Evolutionary conservation across 345 rosid genomes (phyloP).

Genomic region (Trapa incisa): DNA sequence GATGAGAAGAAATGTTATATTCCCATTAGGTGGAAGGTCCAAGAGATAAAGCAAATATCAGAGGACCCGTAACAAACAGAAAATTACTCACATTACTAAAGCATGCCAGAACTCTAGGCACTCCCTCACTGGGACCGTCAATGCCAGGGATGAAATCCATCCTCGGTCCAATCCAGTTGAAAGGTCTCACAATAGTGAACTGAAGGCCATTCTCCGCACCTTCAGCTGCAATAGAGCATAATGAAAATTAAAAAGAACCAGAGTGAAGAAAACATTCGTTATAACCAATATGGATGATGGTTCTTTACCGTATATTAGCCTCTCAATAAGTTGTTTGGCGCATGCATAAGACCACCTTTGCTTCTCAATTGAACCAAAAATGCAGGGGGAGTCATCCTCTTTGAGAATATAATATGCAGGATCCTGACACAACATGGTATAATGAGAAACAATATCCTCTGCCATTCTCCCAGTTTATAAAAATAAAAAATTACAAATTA

Average conservation of each 20-base stretch:
- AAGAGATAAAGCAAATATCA: not conserved
- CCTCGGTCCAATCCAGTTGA: constrained; percentile 99
- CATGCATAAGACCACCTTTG: constrained; percentile 99
- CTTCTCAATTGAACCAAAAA: constrained; percentile 95
- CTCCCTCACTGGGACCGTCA: constrained; percentile 99
- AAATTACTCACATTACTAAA: constrained; percentile 70
- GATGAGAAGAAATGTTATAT: constrained; percentile 1
- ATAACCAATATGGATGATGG: not conserved
- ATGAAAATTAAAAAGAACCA: not conserved
- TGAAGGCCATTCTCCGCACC: constrained; percentile 93
- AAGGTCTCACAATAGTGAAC: constrained; percentile 96
- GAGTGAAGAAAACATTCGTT: constrained; percentile 2
- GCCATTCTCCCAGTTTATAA: not conserved
- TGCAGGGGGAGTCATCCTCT: constrained; percentile 91
- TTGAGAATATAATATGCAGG: constrained; percentile 78
- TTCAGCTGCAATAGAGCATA: constrained; percentile 44
- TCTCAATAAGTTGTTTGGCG: constrained; percentile 96
- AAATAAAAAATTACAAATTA: no score
- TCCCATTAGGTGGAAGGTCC: not conserved
- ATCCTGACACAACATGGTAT: constrained; percentile 36
- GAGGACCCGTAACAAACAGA: not conserved
- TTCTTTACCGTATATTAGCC: constrained; percentile 71
- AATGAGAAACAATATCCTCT: not conserved
- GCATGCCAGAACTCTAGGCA: constrained; percentile 95
- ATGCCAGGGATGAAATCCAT: constrained; percentile 99